These are phyloP conservation scores for Glycine soja DNA, from an alignment of 306 rosid species.

Conservation along the genomic window DNA sequence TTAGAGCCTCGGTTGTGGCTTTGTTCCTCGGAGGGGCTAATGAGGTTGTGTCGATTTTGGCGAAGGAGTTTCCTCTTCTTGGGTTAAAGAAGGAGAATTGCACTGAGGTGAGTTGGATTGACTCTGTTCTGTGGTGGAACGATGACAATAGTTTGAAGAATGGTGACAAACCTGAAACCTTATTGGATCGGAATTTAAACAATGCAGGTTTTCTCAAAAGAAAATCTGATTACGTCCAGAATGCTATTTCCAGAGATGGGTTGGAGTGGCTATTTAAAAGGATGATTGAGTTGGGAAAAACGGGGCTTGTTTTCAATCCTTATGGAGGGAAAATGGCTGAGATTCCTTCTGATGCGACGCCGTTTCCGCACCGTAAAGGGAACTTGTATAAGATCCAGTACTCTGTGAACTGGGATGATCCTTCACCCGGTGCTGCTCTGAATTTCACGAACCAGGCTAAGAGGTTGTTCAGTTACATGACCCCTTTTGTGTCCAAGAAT, in stretches of 20 bases:
- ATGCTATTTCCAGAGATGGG: conserved; percentile 39
- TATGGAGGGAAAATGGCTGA: conserved; percentile 59
- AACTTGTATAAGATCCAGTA: conserved; percentile 74
- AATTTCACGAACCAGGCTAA: conserved; percentile 46
- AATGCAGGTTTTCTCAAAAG: conserved; percentile 42
- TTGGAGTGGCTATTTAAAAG: conserved; percentile 49
- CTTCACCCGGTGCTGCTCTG: conserved; percentile 37
- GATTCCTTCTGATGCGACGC: conserved; percentile 54
- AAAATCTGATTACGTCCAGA: conserved; percentile 58
- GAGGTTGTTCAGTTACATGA: conserved; percentile 63
- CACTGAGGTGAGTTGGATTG: conserved; percentile 51
- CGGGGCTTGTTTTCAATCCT: conserved; percentile 55
- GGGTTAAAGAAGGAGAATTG: conserved; percentile 48
- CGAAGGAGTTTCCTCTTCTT: conserved; percentile 48
- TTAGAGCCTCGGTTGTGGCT: conserved; percentile 46
- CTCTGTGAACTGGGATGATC: conserved; percentile 66
- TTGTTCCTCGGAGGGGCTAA: conserved; percentile 50
- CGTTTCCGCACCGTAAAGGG: conserved; percentile 84
- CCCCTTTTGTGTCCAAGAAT: conserved; percentile 74
- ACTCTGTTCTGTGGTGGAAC: conserved; percentile 54
- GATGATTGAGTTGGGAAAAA: conserved; percentile 53
- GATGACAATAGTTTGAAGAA: not conserved
- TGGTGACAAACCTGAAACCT: conserved; percentile 45
- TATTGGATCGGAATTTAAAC: conserved; percentile 47
- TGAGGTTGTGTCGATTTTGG: conserved; percentile 42